Percentiles rank a stretch among this genome's conserved stretches.
Evolutionary conservation across 495 filamentous ascomycete species (phyloP).

Genomic region (Tetracladium marchalianum): DNA sequence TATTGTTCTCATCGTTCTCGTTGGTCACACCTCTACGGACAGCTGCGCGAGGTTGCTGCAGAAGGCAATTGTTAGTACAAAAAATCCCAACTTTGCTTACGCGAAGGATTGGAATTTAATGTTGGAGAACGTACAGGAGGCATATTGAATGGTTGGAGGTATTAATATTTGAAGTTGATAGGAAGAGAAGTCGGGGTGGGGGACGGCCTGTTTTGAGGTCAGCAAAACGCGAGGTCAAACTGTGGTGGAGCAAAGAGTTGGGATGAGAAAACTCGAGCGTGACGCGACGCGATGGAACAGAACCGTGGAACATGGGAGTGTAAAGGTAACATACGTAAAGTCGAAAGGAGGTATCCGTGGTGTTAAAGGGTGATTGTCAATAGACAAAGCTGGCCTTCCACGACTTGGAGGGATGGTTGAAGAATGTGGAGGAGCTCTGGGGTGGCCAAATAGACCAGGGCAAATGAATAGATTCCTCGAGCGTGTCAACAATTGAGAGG

Average conservation of each 20-base stretch:
- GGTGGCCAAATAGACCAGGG: not conserved
- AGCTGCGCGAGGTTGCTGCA: slow-evolving; percentile 24
- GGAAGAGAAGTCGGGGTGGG: not conserved
- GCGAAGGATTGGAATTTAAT: slow-evolving; percentile 5
- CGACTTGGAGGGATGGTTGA: not conserved
- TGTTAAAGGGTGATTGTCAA: no score
- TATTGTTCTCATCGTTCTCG: slow-evolving; percentile 85
- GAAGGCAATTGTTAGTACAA: slow-evolving; percentile 1
- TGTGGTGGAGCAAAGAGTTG: slow-evolving; percentile 6
- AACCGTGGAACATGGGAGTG: not conserved
- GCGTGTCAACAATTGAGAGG: not conserved
- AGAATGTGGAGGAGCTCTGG: not conserved
- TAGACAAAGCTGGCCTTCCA: no score
- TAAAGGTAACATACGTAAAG: slow-evolving; percentile 14
- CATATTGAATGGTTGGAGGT: slow-evolving; percentile 27
- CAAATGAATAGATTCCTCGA: not conserved
- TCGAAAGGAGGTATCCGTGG: not conserved
- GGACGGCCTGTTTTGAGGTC: slow-evolving; percentile 7
- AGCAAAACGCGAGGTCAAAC: slow-evolving; percentile 17
- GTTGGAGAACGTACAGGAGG: slow-evolving; percentile 36
- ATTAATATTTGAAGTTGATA: slow-evolving; percentile 16
- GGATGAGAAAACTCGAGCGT: not conserved
- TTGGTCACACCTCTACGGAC: slow-evolving; percentile 46
- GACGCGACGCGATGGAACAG: slow-evolving; percentile 10
- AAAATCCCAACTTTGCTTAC: slow-evolving; percentile 10